Evolutionary conservation across 495 filamentous ascomycete species (phyloP).

Genomic region (Aspergillus ostianus): DNA sequence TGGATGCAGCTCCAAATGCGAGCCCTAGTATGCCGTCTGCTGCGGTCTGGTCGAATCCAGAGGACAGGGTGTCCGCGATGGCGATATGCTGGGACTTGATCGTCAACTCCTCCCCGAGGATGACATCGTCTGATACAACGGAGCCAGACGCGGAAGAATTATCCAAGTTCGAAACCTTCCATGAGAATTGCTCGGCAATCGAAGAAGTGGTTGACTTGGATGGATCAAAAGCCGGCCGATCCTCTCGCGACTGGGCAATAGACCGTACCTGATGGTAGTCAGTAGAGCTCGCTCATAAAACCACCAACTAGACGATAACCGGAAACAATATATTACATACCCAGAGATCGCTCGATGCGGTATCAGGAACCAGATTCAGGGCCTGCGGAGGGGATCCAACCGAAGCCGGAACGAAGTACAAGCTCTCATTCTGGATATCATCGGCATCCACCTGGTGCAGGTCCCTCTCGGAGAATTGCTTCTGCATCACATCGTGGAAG

Average conservation of each 20-base stretch:
- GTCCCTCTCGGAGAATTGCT: slow-evolving; percentile 39
- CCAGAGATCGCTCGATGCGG: slow-evolving; percentile 76
- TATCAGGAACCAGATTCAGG: slow-evolving; percentile 71
- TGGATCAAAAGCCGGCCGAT: slow-evolving; percentile 54
- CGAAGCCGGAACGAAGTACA: slow-evolving; percentile 64
- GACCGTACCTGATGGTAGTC: slow-evolving; percentile 56
- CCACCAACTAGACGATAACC: not conserved
- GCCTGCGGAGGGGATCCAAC: slow-evolving; percentile 71
- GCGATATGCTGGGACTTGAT: slow-evolving; percentile 70
- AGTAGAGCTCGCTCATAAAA: slow-evolving; percentile 5
- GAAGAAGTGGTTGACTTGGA: slow-evolving; percentile 64
- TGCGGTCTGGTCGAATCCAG: slow-evolving; percentile 54
- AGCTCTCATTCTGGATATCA: slow-evolving; percentile 70
- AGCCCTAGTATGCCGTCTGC: slow-evolving; percentile 77
- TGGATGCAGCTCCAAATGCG: slow-evolving; percentile 69
- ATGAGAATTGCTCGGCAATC: slow-evolving; percentile 46
- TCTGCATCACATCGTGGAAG: slow-evolving; percentile 48
- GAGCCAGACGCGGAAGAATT: slow-evolving; percentile 66
- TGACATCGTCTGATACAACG: slow-evolving; percentile 68
- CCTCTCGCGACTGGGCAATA: slow-evolving; percentile 48
- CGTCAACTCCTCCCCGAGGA: slow-evolving; percentile 56
- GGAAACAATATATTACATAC: slow-evolving; percentile 52
- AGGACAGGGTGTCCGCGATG: slow-evolving; percentile 63
- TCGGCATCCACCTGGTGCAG: slow-evolving; percentile 62
- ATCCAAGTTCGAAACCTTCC: slow-evolving; percentile 76